These are phyloP conservation scores for Xerocomellus chrysenteron DNA, from an alignment of 768 basidiomycete genomes.

Conservation along the genomic window DNA sequence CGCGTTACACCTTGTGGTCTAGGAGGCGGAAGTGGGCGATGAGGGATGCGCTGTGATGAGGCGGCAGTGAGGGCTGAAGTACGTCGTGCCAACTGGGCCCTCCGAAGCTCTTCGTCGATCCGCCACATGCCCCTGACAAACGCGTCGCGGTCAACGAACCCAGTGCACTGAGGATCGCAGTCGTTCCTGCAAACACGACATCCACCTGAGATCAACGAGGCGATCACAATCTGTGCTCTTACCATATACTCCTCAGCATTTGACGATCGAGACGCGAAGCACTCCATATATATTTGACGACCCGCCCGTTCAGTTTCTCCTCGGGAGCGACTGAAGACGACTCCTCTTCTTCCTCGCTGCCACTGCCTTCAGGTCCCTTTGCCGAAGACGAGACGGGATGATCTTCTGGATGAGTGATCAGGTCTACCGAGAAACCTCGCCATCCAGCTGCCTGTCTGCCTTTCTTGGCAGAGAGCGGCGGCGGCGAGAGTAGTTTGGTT, in stretches of 20 bases:
- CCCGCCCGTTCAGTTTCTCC: constrained; percentile 53
- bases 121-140: constrained; percentile 85
- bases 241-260: constrained; percentile 69
- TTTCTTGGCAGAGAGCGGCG: constrained; percentile 42
- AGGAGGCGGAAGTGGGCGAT: constrained; percentile 28
- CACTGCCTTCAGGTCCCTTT: constrained; percentile 14
- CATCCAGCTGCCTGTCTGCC: constrained; percentile 65
- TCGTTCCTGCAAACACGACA: constrained; percentile 52
- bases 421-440: constrained; percentile 69
- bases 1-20: constrained; percentile 11
- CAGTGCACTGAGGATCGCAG: constrained; percentile 56
- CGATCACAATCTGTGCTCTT: constrained; percentile 17
- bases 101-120: constrained; percentile 80
- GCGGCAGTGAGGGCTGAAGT: constrained; percentile 33
- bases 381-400: constrained; percentile 15
- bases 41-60: constrained; percentile 35
- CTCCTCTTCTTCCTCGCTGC: constrained; percentile 30
- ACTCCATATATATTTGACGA: constrained; percentile 63
- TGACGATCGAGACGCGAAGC: constrained; percentile 53
- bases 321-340: constrained; percentile 32
- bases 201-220: not conserved
- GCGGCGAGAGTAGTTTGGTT: constrained; percentile 30
- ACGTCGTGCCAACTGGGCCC: constrained; percentile 43
- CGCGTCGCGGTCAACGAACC: constrained; percentile 60
- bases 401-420: constrained; percentile 49